phyloP scores from a whole-genome alignment of 306 rosid genomes.

The Vigna trinervia region DNA sequence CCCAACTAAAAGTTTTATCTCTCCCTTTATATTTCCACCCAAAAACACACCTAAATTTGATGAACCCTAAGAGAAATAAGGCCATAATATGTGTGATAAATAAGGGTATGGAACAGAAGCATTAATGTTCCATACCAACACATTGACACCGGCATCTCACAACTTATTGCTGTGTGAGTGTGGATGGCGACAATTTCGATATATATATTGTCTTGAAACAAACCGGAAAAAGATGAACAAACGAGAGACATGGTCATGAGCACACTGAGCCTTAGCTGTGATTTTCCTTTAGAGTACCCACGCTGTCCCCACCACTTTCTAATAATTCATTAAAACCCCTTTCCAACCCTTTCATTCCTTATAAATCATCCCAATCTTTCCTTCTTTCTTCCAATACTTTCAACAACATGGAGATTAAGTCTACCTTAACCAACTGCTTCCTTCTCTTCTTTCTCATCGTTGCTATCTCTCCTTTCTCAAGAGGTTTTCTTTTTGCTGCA shows the following conservation, averaged over 20 bases:
- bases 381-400: neutral
- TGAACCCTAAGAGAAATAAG: neutral
- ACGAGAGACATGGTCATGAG: slow-evolving; percentile 10
- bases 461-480: slow-evolving; percentile 50
- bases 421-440: slow-evolving; percentile 48
- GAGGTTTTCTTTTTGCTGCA: slow-evolving; percentile 47
- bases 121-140: slow-evolving; percentile 65
- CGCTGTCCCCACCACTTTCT: slow-evolving; percentile 23
- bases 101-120: slow-evolving; percentile 43
- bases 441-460: slow-evolving; percentile 57
- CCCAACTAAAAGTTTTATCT: neutral
- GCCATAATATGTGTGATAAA: neutral
- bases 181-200: slow-evolving; percentile 57
- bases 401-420: slow-evolving; percentile 64
- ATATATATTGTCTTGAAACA: slow-evolving; percentile 30
- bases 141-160: slow-evolving; percentile 52
- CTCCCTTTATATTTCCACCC: too few species aligned
- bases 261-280: slow-evolving; percentile 30
- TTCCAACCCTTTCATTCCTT: slow-evolving; percentile 2
- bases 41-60: neutral
- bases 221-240: slow-evolving; percentile 27
- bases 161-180: slow-evolving; percentile 66
- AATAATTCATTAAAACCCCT: slow-evolving; percentile 35
- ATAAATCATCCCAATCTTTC: slow-evolving; percentile 34
- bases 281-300: slow-evolving; percentile 28